phyloP scores from a whole-genome alignment of 2,329 filamentous ascomycete species.

The Aspergillus japonicus region DNA sequence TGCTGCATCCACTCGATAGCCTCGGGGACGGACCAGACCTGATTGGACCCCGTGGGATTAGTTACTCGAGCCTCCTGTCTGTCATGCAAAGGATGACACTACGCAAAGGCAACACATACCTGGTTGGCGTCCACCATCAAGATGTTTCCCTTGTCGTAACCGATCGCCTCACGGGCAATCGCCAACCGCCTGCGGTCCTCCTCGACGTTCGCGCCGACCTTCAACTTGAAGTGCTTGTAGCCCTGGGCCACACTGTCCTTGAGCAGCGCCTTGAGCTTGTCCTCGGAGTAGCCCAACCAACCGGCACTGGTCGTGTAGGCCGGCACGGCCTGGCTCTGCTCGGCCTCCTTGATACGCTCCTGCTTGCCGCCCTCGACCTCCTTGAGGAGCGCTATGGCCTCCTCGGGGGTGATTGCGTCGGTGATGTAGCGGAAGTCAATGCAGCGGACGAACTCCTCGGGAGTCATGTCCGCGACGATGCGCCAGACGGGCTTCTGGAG shows the following conservation, averaged over 20 bases:
- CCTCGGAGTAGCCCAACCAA: conserved; percentile 87
- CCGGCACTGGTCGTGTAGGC: conserved; percentile 89
- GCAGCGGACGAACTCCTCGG: conserved; percentile 80
- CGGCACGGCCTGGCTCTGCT: conserved; percentile 72
- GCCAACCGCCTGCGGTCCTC: conserved; percentile 68
- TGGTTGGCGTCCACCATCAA: conserved; percentile 95
- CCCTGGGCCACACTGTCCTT: conserved; percentile 72
- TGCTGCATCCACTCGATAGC: conserved; percentile 83
- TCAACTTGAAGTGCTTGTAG: conserved; percentile 86
- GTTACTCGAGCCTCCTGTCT: background rate
- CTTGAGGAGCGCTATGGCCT: conserved; percentile 71
- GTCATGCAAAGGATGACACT: background rate
- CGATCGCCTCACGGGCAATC: conserved; percentile 77
- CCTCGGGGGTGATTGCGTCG: conserved; percentile 83
- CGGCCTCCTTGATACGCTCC: conserved; percentile 69
- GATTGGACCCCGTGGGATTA: background rate
- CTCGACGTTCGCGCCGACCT: conserved; percentile 73
- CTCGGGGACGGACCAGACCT: conserved; percentile 83
- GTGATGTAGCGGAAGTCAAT: conserved; percentile 96
- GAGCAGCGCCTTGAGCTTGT: conserved; percentile 76
- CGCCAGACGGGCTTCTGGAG: conserved; percentile 86
- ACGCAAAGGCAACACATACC: conserved; percentile 38
- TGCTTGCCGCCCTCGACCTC: conserved; percentile 67
- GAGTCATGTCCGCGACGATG: conserved; percentile 84
- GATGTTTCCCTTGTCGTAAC: conserved; percentile 77